Base-by-base conservation (phyloP, 2,329 filamentous ascomycete genomes). In the Penicillium olsonii region DNA sequence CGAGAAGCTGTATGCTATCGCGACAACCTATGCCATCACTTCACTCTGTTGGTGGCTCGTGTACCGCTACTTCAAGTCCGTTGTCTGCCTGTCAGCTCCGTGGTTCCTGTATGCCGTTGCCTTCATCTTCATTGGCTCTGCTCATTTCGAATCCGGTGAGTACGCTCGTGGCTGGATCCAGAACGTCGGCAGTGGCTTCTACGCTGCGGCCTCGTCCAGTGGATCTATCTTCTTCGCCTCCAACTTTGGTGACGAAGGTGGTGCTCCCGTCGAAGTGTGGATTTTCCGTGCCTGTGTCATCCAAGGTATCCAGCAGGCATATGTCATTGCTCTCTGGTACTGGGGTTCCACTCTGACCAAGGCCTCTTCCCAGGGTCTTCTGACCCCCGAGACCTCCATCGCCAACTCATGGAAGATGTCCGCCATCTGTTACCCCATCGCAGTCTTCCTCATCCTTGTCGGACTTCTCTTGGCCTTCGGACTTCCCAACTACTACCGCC, bases 141-240 rank as follows among this genome's bases (percentile, higher is more conserved):
- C 82, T 4, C 83, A 84, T 10, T 83, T 78, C 45, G 72, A 75
- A 27, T 39, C 50, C 1, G 67, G 73, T 29, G 53, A 60, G 0
- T 59, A 61, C 47, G 65, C 65, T 11, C 72, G 77, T 42, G 77
- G 74, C 17, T 83, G 78, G 75, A 69, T 85, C 20, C 81, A 84
- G 55, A 81, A 84, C 52, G 72, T 83, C 11, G 84, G 81, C 9
- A 83, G 82, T 2, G 84, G 74, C 8, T 65, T 83, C 39, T 87
- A 87, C 60, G 80, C 83, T 0, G 73, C 79, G 4, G 84, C 83
- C 10, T 84, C 84, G 3, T 77, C 82, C 14, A 82, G 80, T 38
- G 84, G 84, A 15, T 81, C 80, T 2, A 74, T 87, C 52, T 85
- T 83, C 72, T 87, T 87, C 62, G 79, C 84, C 5, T 76, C 85